phyloP scores from a whole-genome alignment of 2,329 filamentous ascomycete genomes.

The Geosmithia morbida region DNA sequence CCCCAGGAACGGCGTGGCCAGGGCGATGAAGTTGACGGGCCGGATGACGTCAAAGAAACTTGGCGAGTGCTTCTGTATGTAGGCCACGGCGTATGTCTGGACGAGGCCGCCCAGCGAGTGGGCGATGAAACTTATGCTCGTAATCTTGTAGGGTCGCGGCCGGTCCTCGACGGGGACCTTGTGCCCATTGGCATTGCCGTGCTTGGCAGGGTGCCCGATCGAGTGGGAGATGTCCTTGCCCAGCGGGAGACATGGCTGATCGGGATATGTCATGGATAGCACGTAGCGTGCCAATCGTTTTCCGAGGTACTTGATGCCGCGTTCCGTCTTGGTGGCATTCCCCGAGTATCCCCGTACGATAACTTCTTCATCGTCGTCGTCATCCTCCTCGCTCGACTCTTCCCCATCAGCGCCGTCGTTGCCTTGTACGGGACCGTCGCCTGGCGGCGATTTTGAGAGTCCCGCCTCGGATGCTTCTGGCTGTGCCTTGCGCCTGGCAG shows the following conservation, averaged over 20 bases:
- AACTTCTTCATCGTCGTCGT: constrained; percentile 66
- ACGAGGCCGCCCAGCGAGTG: constrained; percentile 84
- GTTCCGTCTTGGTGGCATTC: constrained; percentile 83
- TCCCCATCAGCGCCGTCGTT: constrained; percentile 3
- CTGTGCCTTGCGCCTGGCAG: constrained; percentile 9
- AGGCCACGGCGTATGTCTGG: constrained; percentile 89
- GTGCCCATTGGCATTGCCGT: constrained; percentile 44
- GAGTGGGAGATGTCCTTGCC: constrained; percentile 26
- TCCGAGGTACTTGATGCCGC: constrained; percentile 91
- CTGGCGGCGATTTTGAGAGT: background rate
- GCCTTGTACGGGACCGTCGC: background rate
- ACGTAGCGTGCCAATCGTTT: constrained; percentile 89
- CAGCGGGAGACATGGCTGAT: constrained; percentile 71
- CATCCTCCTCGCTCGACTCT: constrained; percentile 10
- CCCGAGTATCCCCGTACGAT: constrained; percentile 82
- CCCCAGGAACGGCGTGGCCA: constrained; percentile 80
- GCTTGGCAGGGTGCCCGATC: constrained; percentile 17
- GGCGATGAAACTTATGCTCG: constrained; percentile 87
- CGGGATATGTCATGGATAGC: constrained; percentile 79
- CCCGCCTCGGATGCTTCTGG: background rate
- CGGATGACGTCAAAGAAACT: constrained; percentile 76
- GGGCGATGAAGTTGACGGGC: constrained; percentile 78
- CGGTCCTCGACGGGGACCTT: constrained; percentile 37
- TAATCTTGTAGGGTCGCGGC: constrained; percentile 61
- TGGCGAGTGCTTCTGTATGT: constrained; percentile 92